These are phyloP conservation scores for Filobasidium uniguttulatum DNA, from an alignment of 1,284 basidiomycete genomes.

Conservation along the genomic window DNA sequence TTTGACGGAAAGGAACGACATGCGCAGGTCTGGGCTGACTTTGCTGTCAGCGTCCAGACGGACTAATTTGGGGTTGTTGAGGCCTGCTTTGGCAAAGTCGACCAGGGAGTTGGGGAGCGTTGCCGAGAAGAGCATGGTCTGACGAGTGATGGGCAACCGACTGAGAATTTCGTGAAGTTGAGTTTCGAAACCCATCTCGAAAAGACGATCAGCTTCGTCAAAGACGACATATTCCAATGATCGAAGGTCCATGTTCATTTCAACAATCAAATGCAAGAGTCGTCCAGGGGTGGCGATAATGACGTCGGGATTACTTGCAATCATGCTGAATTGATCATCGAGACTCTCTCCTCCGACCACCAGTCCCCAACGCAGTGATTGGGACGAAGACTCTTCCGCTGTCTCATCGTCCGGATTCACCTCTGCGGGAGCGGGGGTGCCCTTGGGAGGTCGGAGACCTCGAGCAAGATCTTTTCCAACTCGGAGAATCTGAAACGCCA, in stretches of 20 bases:
- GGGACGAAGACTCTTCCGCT: slow-evolving; percentile 39
- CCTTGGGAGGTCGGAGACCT: slow-evolving; percentile 51
- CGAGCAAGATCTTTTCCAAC: slow-evolving; percentile 87
- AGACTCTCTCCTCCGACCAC: slow-evolving; percentile 91
- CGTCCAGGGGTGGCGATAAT: slow-evolving; percentile 96
- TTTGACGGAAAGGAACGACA: slow-evolving; percentile 89
- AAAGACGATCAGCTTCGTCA: slow-evolving; percentile 91
- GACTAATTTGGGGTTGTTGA: slow-evolving; percentile 85
- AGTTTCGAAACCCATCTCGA: slow-evolving; percentile 94
- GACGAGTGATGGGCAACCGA: slow-evolving; percentile 70
- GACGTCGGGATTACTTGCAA: slow-evolving; percentile 84
- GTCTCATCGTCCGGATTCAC: slow-evolving; percentile 38
- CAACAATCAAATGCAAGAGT: slow-evolving; percentile 83
- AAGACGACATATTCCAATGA: slow-evolving; percentile 86
- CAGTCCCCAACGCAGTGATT: slow-evolving; percentile 76
- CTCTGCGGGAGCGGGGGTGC: slow-evolving; percentile 48
- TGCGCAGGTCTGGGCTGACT: slow-evolving; percentile 80
- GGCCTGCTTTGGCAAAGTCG: slow-evolving; percentile 92
- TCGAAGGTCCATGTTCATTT: slow-evolving; percentile 90
- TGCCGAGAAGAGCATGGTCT: slow-evolving; percentile 89
- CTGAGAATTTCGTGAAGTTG: slow-evolving; percentile 82
- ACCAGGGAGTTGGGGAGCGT: slow-evolving; percentile 91
- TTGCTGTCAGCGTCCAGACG: slow-evolving; percentile 91
- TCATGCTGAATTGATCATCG: slow-evolving; percentile 94
- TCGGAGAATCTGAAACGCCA: slow-evolving; percentile 83